phyloP scores from a whole-genome alignment of 805 yeast species.

The Kurtzmaniella cleridarum region DNA sequence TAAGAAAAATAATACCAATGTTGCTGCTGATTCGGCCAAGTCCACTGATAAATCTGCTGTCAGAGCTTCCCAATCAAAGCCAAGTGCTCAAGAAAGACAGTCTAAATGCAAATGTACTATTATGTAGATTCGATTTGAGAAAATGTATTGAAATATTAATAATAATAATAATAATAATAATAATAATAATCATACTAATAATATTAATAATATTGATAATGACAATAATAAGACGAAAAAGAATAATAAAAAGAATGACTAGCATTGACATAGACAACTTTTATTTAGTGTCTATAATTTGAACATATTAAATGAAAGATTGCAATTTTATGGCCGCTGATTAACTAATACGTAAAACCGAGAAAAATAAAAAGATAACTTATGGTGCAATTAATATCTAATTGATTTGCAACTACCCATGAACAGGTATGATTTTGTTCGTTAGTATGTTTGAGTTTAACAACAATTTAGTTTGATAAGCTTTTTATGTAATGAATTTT shows the following conservation, averaged over 20 bases:
- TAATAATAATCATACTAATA: not conserved
- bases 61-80: slow-evolving; percentile 3
- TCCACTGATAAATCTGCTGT: not conserved
- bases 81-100: slow-evolving; percentile 1
- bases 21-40: not conserved
- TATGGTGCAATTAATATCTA: too few relatives aligned
- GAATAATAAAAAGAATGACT: not conserved
- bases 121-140: not conserved
- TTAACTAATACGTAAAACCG: too few relatives aligned
- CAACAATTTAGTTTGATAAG: too few relatives aligned
- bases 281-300: not conserved
- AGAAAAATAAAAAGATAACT: too few relatives aligned
- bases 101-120: slow-evolving; percentile 4
- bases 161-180: not conserved
- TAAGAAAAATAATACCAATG: too few relatives aligned
- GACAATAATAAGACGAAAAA: not conserved
- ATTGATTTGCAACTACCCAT: too few relatives aligned
- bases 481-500: too few relatives aligned
- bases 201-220: not conserved
- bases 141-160: not conserved
- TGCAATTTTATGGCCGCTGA: too few relatives aligned
- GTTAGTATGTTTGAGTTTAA: too few relatives aligned
- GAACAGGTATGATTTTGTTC: too few relatives aligned
- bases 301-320: too few relatives aligned
- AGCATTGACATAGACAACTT: not conserved